Evolutionary conservation across 805 yeast genomes (phyloP), one percentile per base, ranked within the genome.

Genomic region (Spathaspora girioi): DNA sequence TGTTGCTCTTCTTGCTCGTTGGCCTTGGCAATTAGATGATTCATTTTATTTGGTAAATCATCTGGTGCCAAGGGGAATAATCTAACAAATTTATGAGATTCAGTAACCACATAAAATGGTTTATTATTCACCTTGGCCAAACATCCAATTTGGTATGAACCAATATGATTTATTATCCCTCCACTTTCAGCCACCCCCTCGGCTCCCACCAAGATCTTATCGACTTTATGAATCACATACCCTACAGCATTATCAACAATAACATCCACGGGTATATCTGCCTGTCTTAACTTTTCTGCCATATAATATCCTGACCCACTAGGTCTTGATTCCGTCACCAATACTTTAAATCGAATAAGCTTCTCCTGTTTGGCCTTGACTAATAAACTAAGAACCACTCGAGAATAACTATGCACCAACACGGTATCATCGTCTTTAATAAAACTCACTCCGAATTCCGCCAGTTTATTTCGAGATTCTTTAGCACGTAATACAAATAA

Each of bases 181-280:
- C 99, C 99, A 66, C 96, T 87, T 73, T 94, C 99, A 2, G 97
- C 96, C 3, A 94, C 99, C 59, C 99, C 99, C 70, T 94, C 99
- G 1, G 99, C 99, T 50, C 99, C 99, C 57, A 94, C 94, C 57
- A 94, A 80, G 4, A 94, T 88, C 68, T 94, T 93, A 71, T 93
- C 96, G 12, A 92, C 91, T 66, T 88, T 87, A 66, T 90, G 92
- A 53, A 94, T 84, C 38, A 91, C 89, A 59, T 84, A 90, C 0
- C 98, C 98, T 12, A 93, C 97, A 7, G 97, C 96, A 49, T 90
- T 84, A 65, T 94, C 99, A 15, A 89, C 92, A 47, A 94, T 88
- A 48, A 91, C 77, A 48, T 89, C 84, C 11, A 87, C 94, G 0
- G 98, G 98, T 11, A 94, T 88, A 14, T 89, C 93, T 17, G 80